Conservation (phyloP, 1,284 basidiomycete genomes). For the Sporisorium reilianum region DNA sequence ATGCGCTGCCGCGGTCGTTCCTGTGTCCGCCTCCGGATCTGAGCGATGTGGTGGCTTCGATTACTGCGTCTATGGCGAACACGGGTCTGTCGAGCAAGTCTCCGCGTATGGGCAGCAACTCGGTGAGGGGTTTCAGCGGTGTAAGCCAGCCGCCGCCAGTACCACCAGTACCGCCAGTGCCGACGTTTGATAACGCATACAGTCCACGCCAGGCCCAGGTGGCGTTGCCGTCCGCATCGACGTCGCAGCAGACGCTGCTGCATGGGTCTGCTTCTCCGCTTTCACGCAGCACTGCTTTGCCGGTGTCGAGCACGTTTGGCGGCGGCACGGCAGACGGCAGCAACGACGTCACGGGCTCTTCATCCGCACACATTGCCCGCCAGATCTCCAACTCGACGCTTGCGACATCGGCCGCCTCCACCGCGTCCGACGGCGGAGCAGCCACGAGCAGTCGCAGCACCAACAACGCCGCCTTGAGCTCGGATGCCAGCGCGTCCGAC, state of each 20-base stretch:
- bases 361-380: slow-evolving; percentile 7
- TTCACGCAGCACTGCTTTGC: slow-evolving; percentile 2
- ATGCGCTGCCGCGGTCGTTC: slow-evolving; percentile 44
- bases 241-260: slow-evolving; percentile 1
- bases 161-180: slow-evolving; percentile 7
- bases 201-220: slow-evolving; percentile 10
- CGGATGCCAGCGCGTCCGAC: slow-evolving; percentile 15
- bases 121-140: neutral
- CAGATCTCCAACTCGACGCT: slow-evolving; percentile 22
- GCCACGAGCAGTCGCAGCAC: neutral
- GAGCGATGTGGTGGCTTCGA: slow-evolving; percentile 7
- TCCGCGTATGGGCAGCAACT: neutral
- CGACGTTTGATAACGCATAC: slow-evolving; percentile 10
- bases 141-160: neutral
- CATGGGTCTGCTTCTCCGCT: slow-evolving; percentile 10
- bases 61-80: slow-evolving; percentile 10
- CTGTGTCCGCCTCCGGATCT: slow-evolving; percentile 21
- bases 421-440: slow-evolving; percentile 13
- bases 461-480: neutral
- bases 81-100: slow-evolving; percentile 1
- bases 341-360: slow-evolving; percentile 12
- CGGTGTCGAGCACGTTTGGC: neutral
- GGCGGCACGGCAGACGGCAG: neutral
- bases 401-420: slow-evolving; percentile 24
- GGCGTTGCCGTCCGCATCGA: slow-evolving; percentile 1